These are phyloP conservation scores for Lumnitzera racemosa DNA, from an alignment of 345 rosid species.

Conservation along the genomic window DNA sequence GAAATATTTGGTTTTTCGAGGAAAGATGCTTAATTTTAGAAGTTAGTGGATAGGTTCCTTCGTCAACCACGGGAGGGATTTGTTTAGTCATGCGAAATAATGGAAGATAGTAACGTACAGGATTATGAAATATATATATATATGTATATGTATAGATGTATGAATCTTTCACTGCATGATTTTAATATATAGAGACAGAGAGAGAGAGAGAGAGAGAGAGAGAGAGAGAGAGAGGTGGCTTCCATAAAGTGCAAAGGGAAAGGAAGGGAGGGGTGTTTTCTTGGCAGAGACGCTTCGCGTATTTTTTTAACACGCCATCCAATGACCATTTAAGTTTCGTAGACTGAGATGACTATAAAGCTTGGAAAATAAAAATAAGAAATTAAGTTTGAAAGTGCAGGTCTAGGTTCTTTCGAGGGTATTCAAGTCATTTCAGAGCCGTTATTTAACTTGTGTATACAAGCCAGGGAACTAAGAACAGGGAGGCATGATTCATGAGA, in stretches of 20 bases:
- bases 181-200: background rate
- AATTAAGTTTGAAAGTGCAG: no score
- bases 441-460: no score
- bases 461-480: no score
- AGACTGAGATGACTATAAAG: background rate
- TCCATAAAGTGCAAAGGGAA: background rate
- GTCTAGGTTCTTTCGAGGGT: no score
- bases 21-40: background rate
- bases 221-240: background rate
- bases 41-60: background rate
- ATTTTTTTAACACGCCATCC: constrained; percentile 6
- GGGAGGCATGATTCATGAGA: no score
- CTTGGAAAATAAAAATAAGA: no score
- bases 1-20: background rate
- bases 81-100: background rate
- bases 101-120: background rate
- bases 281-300: constrained; percentile 17
- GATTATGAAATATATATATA: background rate
- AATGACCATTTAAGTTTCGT: background rate
- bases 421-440: no score
- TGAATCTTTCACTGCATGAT: no score
- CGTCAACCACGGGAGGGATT: constrained; percentile 3
- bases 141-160: background rate
- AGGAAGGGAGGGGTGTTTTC: constrained; percentile 1
- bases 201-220: background rate